phyloP scores from a whole-genome alignment of 225 moss, liverwort and hornwort species.

The Bryoerythrophyllum caledonicum region DNA sequence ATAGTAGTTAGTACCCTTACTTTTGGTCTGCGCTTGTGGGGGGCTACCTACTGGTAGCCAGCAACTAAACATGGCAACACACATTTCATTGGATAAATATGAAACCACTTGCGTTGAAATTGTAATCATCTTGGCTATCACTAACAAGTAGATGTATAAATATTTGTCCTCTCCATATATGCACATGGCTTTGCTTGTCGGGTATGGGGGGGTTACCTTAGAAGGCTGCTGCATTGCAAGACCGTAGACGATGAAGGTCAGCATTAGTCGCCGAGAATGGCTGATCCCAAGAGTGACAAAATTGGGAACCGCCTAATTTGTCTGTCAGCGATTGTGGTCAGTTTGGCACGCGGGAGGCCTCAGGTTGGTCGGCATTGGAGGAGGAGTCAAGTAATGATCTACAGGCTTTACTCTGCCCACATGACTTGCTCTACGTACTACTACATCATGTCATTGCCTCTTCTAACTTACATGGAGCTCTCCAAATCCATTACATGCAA shows the following conservation, averaged over 20 bases:
- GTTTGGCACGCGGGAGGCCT: slow-evolving; percentile 10
- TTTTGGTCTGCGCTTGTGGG: no score
- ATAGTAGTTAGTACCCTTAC: no score
- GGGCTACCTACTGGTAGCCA: no score
- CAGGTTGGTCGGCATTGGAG: slow-evolving; percentile 8
- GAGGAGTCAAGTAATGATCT: slow-evolving; percentile 1
- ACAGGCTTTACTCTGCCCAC: slow-evolving; percentile 11
- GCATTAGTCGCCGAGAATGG: background rate
- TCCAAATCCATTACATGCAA: background rate
- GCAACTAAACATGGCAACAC: no score
- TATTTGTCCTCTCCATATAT: no score
- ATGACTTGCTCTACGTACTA: background rate
- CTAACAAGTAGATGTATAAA: no score
- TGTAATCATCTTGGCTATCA: no score
- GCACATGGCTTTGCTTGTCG: no score
- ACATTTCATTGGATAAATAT: no score
- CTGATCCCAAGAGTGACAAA: slow-evolving; percentile 9
- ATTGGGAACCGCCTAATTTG: background rate
- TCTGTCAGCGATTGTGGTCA: slow-evolving; percentile 15
- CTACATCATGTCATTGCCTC: background rate
- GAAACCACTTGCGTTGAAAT: no score
- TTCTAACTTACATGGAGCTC: background rate
- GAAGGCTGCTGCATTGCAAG: slow-evolving; percentile 16
- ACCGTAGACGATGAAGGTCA: background rate
- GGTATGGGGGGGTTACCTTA: no score